Evolutionary conservation across 129 eudicot species (phyloP), one percentile per base, ranked within the genome.

Genomic region (Escallonia herrerae): DNA sequence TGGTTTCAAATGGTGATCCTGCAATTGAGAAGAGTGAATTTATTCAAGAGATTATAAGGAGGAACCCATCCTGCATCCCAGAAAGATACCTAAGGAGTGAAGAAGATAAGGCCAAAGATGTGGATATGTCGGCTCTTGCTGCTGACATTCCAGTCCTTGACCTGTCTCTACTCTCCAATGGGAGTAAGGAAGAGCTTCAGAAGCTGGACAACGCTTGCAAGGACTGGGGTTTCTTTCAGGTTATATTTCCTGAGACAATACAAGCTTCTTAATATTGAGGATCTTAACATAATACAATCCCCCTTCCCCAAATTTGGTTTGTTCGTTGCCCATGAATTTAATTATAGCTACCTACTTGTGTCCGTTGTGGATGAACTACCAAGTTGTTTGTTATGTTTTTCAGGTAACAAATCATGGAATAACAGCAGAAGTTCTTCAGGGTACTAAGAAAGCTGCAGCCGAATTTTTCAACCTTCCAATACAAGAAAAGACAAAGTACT

Each of bases 11-110:
- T 61, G 40, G 43, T 42, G 65, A 43, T 42, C 11, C n/a, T 6
- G 15, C 10, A 13, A 41, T 65, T 53, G 70, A 65, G 6, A 60
- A 48, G 40, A 15, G 5, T 15, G 62, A 66, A 40, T 52, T 12
- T 66, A 51, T 66, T 54, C 41, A 68, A 68, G 72, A 68, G 46
- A 68, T 68, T 3, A 56, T 68, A 13, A 68, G 49, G 38, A 53
- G 51, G 43, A 38, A 57, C 14, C 40, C 62, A 0, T 53, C 33
- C 1, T 2, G 6, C 40, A 52, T 67, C 40, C 71, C 71, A 40
- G 51, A 67, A 10, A 67, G 46, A 15, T 67, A 55, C 62, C 8
- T 67, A 5, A 15, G 15, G 53, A 57, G 50, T 38, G 39, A 53
- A 14, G 39, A 42, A 15, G 15, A 67, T 2, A 67, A 39, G 62